Base-by-base conservation (phyloP, 2,329 filamentous ascomycete species). In the Epichloe hybrida region DNA sequence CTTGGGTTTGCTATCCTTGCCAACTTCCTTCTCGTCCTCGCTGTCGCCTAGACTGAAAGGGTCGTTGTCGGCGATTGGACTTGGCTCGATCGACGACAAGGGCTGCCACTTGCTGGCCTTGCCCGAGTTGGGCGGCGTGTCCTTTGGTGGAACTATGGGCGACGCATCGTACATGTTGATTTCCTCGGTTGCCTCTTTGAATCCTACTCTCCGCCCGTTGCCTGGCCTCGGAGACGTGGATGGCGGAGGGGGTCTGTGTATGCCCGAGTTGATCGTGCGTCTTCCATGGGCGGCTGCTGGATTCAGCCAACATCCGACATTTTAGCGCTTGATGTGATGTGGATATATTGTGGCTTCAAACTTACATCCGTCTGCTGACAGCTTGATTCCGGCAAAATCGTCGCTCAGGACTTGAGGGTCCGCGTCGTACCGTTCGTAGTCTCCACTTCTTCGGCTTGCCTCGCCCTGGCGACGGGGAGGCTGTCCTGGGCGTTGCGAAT, bases 21-120 rank as follows among this genome's bases (percentile, higher is more conserved):
- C 60, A 38, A 55, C 46, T 37, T 69, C 75, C 69, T 89, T 93
- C 67, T 98, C 93, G 58, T 95, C 90, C 58, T 97, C 91, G 61
- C 88, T 95, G 59, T 97, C 91, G 5, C 93, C 93, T 13, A 98
- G 76, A 61, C 89, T 96, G 70, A 98, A 98, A 0, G 93, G 93
- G 62, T 98, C 93, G 60, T 95, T 91, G 58, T 97, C 89, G 12
- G 79, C 76, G 54, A 95, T 85, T 13, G 91, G 90, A 55, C 80
- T 84, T 1, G 90, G 88, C 47, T 94, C 56, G 13, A 96, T 81
- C 0, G 84, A 77, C 12, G 90, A 88, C 59, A 98, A 72, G 9
- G 93, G 91, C 67, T 98, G 91, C 93, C 93, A 98, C 72, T 98
- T 98, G 77, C 90, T 96, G 44, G 79, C 69, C 70, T 89, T 93